phyloP scores from a whole-genome alignment of 345 rosid genomes.

The Arabidopsis thaliana region TAIR10.1 NC_003076.8:20980501-20981000 shows the following conservation, averaged over 20 bases:
- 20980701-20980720: conserved; percentile 67
- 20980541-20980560: conserved; percentile 82
- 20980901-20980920: background rate
- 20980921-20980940: conserved; percentile 3
- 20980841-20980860: background rate
- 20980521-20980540: conserved; percentile 81
- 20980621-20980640: background rate
- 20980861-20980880: conserved; percentile 2
- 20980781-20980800: conserved; percentile 93
- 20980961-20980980: conserved; percentile 1
- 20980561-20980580: conserved; percentile 90
- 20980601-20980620: conserved; percentile 5
- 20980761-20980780: conserved; percentile 81
- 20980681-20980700: conserved; percentile 87
- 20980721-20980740: conserved; percentile 74
- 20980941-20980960: conserved; percentile 4
- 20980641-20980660: conserved; percentile 17
- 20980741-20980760: conserved; percentile 76
- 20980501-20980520: conserved; percentile 51
- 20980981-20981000: conserved; percentile 10
- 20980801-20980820: conserved; percentile 81
- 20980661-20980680: conserved; percentile 74
- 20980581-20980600: conserved; percentile 45
- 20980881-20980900: conserved; percentile 4
- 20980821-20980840: conserved; percentile 11